These are phyloP conservation scores for Yamadazyma membranifaciens DNA, from an alignment of 1,139 yeast species.

Conservation along the genomic window DNA sequence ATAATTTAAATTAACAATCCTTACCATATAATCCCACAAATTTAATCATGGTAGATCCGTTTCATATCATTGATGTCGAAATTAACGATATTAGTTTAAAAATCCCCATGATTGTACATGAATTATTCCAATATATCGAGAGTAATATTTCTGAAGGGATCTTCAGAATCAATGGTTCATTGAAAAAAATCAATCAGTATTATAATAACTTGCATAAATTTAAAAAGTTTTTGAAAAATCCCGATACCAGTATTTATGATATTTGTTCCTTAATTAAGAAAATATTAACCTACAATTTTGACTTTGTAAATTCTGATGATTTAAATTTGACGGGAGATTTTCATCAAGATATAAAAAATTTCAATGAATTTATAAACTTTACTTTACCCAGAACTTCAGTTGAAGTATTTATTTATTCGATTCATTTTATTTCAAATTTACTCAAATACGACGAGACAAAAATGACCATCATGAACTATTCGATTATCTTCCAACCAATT, in stretches of 20 bases:
- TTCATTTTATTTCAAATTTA: conserved; percentile 12
- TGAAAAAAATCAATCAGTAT: conserved; percentile 20
- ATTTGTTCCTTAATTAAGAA: conserved; percentile 22
- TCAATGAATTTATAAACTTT: conserved; percentile 14
- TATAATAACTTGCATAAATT: conserved; percentile 15
- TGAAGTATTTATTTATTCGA: conserved; percentile 14
- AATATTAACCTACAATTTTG: conserved; percentile 14
- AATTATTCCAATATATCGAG: conserved; percentile 20
- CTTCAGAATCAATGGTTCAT: conserved; percentile 29
- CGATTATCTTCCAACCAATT: conserved; percentile 20
- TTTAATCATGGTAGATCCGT: conserved; percentile 15
- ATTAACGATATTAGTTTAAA: conserved; percentile 10
- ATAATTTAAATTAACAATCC: no score
- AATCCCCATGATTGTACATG: conserved; percentile 21
- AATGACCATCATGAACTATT: conserved; percentile 17
- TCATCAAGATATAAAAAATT: conserved; percentile 10
- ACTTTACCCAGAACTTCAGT: conserved; percentile 7
- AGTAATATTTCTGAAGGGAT: conserved; percentile 24
- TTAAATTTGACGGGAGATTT: conserved; percentile 6
- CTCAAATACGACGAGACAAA: conserved; percentile 13
- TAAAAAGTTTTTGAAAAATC: conserved; percentile 13
- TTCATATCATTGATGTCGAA: conserved; percentile 9
- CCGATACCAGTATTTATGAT: conserved; percentile 19
- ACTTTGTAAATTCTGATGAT: conserved; percentile 10
- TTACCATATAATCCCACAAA: no score